phyloP scores from a whole-genome alignment of 1,139 yeast genomes.

The Saccharomyces hybrid region DNA sequence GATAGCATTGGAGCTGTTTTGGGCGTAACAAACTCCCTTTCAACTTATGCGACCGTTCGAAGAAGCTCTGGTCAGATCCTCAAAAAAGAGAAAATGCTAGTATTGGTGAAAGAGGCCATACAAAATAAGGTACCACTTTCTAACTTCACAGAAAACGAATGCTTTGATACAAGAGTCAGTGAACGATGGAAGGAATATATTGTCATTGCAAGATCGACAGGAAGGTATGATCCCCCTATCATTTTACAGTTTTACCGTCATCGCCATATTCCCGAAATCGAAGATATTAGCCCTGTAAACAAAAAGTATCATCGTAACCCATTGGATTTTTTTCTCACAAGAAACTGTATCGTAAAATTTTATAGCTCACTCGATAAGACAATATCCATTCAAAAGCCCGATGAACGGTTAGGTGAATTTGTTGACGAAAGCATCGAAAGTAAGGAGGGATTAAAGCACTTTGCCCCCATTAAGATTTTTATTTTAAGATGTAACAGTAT shows the following conservation, averaged over 20 bases:
- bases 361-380: constrained; percentile 67
- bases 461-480: constrained; percentile 33
- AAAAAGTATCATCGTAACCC: constrained; percentile 18
- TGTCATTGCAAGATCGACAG: constrained; percentile 57
- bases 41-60: not conserved
- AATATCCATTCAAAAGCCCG: constrained; percentile 44
- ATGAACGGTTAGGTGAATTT: constrained; percentile 5
- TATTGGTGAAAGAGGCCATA: constrained; percentile 42
- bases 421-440: constrained; percentile 1
- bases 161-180: constrained; percentile 45
- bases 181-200: constrained; percentile 73
- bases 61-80: constrained; percentile 48
- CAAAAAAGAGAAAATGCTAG: constrained; percentile 57
- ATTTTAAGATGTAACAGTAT: constrained; percentile 49
- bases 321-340: constrained; percentile 27
- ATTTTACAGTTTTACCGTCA: constrained; percentile 53
- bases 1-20: not conserved
- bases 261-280: constrained; percentile 34
- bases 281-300: not conserved
- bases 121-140: constrained; percentile 27
- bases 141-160: constrained; percentile 41
- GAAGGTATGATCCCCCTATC: constrained; percentile 42
- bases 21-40: not conserved
- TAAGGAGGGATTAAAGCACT: constrained; percentile 2
- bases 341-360: constrained; percentile 37